phyloP scores from a whole-genome alignment of 1,284 basidiomycete species.

The Vanrija pseudolonga region DNA sequence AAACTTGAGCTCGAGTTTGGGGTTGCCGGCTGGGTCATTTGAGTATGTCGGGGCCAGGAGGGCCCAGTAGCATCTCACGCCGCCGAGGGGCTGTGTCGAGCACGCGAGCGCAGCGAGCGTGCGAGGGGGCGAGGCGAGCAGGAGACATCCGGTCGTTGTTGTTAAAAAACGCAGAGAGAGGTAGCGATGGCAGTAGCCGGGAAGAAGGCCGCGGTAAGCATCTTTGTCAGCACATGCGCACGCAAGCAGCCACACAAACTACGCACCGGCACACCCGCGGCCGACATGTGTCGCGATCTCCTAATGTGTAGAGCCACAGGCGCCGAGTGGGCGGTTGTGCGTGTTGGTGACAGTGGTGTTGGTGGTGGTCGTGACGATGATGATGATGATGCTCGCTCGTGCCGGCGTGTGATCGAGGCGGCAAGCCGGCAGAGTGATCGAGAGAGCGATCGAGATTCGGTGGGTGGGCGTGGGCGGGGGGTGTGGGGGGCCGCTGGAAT shows the following conservation, averaged over 20 bases:
- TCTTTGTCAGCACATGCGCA: too few relatives aligned
- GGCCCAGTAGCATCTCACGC: slow-evolving; percentile 46
- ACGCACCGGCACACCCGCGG: too few relatives aligned
- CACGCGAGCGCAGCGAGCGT: background rate
- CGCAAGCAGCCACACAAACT: too few relatives aligned
- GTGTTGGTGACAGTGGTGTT: too few relatives aligned
- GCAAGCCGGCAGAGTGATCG: too few relatives aligned
- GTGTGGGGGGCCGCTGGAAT: background rate
- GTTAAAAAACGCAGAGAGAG: too few relatives aligned
- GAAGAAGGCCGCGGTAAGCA: background rate
- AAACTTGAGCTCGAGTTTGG: slow-evolving; percentile 63
- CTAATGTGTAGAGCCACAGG: too few relatives aligned
- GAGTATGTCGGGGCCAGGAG: slow-evolving; percentile 31
- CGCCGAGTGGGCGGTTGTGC: too few relatives aligned
- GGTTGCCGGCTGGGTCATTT: slow-evolving; percentile 5
- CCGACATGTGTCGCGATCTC: too few relatives aligned
- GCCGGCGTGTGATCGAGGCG: background rate
- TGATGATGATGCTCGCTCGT: background rate
- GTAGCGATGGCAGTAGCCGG: too few relatives aligned
- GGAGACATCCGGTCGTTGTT: too few relatives aligned
- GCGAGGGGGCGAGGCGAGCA: background rate
- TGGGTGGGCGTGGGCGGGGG: background rate
- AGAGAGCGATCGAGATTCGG: background rate
- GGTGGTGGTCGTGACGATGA: background rate
- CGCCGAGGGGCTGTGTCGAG: slow-evolving; percentile 37